Evolutionary conservation across 495 filamentous ascomycete species (phyloP), one percentile per base, ranked within the genome.

Genomic region (Neurospora sp.): DNA sequence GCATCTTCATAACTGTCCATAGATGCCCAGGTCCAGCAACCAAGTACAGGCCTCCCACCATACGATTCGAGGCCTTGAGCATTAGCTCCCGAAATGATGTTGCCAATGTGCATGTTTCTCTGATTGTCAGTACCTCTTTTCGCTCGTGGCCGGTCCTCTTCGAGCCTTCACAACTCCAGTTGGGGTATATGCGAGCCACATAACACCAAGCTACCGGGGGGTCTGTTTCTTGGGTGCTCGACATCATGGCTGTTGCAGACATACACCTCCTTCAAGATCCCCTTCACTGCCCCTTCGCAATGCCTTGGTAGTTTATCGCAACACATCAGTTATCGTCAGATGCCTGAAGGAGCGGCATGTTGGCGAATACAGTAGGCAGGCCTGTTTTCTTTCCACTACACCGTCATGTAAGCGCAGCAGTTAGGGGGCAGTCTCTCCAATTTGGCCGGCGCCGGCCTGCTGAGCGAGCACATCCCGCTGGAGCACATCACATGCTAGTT

Each of bases 1-100:
- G 73, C 75, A 76, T 66, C 54, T 66, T 66, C 20, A 66, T 66
- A 66, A 9, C 54, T 66, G 54, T 35, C 27, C 54, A 9, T 66
- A 16, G 27, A 66, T 35, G 54, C 54, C 54, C 14, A 18, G 27
- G 23, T 14, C 54, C 12, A 66, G 54, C 54, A 31, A 35, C 27
- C 54, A 18, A 66, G 54, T 35, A 66, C 54, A 66, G 54, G 27
- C 11, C 23, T 27, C 12, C 27, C 54, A 31, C 27, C 23, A 18
- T 62, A 31, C 27, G 5, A 12, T 16, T 4, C 23, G 54, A 62
- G 27, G 27, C 54, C 27, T 66, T 18, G 54, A 66, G 14, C 27
- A 31, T 62, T 62, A 62, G 54, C 54, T 62, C 54, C 54, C 27
- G 54, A 35, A 14, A 66, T 35, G 27, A 31, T 37, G 7, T 35